Evolutionary conservation across 2,329 filamentous ascomycete species (phyloP), one percentile per base, ranked within the genome.

Genomic region (Colletotrichum orbiculare): DNA sequence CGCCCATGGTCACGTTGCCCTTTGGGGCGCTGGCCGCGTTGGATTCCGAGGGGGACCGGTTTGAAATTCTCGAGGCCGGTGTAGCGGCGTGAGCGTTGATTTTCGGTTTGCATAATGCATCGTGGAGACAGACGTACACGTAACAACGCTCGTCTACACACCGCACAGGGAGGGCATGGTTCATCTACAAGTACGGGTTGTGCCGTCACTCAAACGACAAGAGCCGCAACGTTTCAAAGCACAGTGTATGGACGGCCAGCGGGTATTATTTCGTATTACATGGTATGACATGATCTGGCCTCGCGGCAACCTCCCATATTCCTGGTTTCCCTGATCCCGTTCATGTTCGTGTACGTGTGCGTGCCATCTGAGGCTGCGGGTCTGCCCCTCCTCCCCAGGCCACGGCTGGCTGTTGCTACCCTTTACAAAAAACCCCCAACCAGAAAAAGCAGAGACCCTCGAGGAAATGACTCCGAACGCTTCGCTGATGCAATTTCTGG

Each of bases 1-100:
- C 71, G 8, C 79, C 81, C 0, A 74, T 81, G 68, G 71, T 82
- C 6, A 82, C 81, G 0, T 61, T 82, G 34, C 79, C 78, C 0
- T 75, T 71, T 46, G 79, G 79, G 69, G 73, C 74, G 1, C 45
- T 80, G 65, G 78, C 72, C 13, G 66, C 70, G 37, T 54, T 82
- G 43, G 79, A 82, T 66, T 78, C 77, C 0, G 77, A 75, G 15
- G 72, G 58, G 10, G 76, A 80, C 17, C 69, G 67, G 15, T 81
- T 81, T 69, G 60, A 71, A 25, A 68, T 81, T 0, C 34, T 72
- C 8, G 73, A 76, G 49, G 11, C 72, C 2, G 60, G 33, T 8
- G 67, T 69, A 3, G 17, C 17, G 17, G 17, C 17, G 17, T 17
- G 17, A 17, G 17, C 2, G 17, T 17, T 17, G 17, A 17, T 17